These are phyloP conservation scores for Populus tremula DNA, from an alignment of 345 rosid species.

Conservation along the genomic window DNA sequence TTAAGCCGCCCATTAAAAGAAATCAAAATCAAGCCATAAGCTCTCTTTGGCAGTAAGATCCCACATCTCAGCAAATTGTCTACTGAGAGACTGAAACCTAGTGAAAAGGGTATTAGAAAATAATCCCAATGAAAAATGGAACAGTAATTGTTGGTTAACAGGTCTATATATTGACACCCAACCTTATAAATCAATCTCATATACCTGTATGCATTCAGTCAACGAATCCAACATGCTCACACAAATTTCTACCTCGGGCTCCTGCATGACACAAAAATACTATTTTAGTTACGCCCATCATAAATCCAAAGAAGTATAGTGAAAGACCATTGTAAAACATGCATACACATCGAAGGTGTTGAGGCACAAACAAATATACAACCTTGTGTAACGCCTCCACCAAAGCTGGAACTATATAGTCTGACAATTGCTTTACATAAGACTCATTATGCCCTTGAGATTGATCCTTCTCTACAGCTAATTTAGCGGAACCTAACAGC, in stretches of 20 bases:
- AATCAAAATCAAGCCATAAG: background rate
- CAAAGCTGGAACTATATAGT: slow-evolving; percentile 80
- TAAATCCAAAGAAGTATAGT: background rate
- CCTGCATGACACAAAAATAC: slow-evolving; percentile 48
- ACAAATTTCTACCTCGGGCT: slow-evolving; percentile 93
- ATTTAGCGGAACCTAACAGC: slow-evolving; percentile 84
- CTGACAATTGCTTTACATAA: slow-evolving; percentile 86
- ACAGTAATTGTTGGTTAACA: background rate
- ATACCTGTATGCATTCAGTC: slow-evolving; percentile 94
- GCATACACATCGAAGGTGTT: background rate
- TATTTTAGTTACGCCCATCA: background rate
- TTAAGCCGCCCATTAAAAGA: background rate
- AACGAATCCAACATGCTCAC: slow-evolving; percentile 93
- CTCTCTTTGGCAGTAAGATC: background rate
- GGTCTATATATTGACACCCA: background rate
- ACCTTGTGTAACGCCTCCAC: slow-evolving; percentile 95
- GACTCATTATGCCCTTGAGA: slow-evolving; percentile 84
- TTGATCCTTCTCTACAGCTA: slow-evolving; percentile 81
- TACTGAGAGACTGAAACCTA: background rate
- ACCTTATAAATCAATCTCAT: background rate
- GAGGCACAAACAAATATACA: too few relatives aligned
- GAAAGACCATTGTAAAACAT: background rate
- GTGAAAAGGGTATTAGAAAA: too few relatives aligned
- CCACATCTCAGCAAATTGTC: background rate
- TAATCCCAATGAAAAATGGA: background rate